Evolutionary conservation across 176 grass and related monocot species (phyloP).

Genomic region (Dactylis glomerata): DNA sequence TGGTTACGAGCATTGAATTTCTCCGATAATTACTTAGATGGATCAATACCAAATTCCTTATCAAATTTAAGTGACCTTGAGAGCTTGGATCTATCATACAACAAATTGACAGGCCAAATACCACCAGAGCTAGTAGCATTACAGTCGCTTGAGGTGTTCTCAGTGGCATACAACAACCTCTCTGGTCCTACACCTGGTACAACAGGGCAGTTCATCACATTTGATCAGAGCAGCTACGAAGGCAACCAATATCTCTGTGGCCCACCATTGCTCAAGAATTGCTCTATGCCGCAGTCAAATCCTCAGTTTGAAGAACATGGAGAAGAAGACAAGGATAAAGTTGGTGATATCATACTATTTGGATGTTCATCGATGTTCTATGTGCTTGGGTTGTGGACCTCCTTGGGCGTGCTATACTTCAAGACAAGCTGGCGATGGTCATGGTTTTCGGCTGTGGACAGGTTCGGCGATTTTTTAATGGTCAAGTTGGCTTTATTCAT

Average conservation of each 20-base stretch:
- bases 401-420: slow-evolving; percentile 31
- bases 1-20: slow-evolving; percentile 31
- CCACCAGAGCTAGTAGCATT: slow-evolving; percentile 19
- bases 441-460: slow-evolving; percentile 27
- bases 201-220: slow-evolving; percentile 37
- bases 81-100: slow-evolving; percentile 29
- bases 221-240: slow-evolving; percentile 29
- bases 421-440: slow-evolving; percentile 13
- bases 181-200: slow-evolving; percentile 26
- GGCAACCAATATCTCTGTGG: slow-evolving; percentile 31
- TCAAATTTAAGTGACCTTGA: slow-evolving; percentile 1
- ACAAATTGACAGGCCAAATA: slow-evolving; percentile 23
- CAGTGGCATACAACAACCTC: slow-evolving; percentile 40
- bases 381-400: slow-evolving; percentile 12
- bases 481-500: background rate
- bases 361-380: slow-evolving; percentile 21
- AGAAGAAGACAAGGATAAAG: background rate
- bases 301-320: background rate
- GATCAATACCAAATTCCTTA: slow-evolving; percentile 10
- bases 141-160: slow-evolving; percentile 5
- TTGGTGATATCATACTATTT: slow-evolving; percentile 17
- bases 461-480: slow-evolving; percentile 10
- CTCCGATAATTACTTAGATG: slow-evolving; percentile 19
- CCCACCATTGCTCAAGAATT: slow-evolving; percentile 22
- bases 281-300: background rate